These are phyloP conservation scores for Monosporascus sp. DNA, from an alignment of 2,329 filamentous ascomycete genomes.

Conservation along the genomic window DNA sequence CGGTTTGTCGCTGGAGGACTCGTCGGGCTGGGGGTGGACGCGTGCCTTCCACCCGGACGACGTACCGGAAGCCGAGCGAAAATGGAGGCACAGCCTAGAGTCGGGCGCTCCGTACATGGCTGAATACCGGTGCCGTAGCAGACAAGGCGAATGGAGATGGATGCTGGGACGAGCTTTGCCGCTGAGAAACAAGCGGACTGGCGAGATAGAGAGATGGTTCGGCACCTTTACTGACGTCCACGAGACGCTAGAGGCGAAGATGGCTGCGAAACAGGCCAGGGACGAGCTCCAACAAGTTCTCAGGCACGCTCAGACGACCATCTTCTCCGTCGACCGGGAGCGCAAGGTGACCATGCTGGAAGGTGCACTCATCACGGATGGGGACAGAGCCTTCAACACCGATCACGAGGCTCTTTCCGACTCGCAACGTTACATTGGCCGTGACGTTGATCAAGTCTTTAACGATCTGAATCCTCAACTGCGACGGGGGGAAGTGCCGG, in stretches of 20 bases:
- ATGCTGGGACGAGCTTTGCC: slow-evolving; percentile 71
- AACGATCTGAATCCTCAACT: slow-evolving; percentile 40
- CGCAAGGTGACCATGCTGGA: slow-evolving; percentile 64
- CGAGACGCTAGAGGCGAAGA: slow-evolving; percentile 64
- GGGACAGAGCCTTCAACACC: slow-evolving; percentile 32
- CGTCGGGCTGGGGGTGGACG: slow-evolving; percentile 58
- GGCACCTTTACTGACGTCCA: slow-evolving; percentile 77
- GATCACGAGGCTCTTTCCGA: slow-evolving; percentile 32
- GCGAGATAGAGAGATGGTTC: slow-evolving; percentile 73
- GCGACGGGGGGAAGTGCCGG: slow-evolving; percentile 37
- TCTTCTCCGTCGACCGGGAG: slow-evolving; percentile 66
- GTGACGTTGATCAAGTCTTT: slow-evolving; percentile 63
- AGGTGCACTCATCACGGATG: slow-evolving; percentile 56
- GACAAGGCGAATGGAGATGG: slow-evolving; percentile 71
- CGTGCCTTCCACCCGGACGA: slow-evolving; percentile 68
- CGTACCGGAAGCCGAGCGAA: slow-evolving; percentile 45
- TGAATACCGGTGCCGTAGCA: slow-evolving; percentile 65
- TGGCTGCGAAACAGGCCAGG: slow-evolving; percentile 60
- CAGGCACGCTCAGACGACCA: slow-evolving; percentile 67
- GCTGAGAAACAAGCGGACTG: slow-evolving; percentile 59
- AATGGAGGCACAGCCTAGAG: slow-evolving; percentile 58
- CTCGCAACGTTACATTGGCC: slow-evolving; percentile 50
- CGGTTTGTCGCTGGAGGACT: slow-evolving; percentile 58
- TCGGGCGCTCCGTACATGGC: slow-evolving; percentile 66
- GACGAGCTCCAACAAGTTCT: slow-evolving; percentile 70